Evolutionary conservation across 2,329 filamentous ascomycete species (phyloP).

Genomic region (Thielaviopsis musarum): DNA sequence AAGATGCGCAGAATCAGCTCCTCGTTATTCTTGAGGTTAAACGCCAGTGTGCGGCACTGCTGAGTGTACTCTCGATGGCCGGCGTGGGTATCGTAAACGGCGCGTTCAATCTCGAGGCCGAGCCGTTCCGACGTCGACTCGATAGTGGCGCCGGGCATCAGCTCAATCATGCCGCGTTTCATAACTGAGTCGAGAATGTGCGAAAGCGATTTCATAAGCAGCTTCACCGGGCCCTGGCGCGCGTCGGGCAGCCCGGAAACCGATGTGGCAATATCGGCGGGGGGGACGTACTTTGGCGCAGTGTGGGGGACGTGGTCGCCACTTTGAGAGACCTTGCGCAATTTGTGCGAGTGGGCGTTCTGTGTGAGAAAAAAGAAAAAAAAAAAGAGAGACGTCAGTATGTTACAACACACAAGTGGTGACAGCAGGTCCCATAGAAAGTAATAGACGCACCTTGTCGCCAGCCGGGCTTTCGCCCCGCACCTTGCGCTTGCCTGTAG

Average conservation of each 20-base stretch:
- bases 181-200: conserved; percentile 49
- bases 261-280: conserved; percentile 32
- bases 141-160: conserved; percentile 46
- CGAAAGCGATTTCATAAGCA: conserved; percentile 52
- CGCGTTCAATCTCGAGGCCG: conserved; percentile 66
- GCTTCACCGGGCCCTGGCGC: conserved; percentile 53
- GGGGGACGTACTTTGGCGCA: conserved; percentile 28
- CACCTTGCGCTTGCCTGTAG: conserved; percentile 38
- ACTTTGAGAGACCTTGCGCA: conserved; percentile 39
- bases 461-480: conserved; percentile 39
- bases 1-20: conserved; percentile 62
- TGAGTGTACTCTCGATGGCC: conserved; percentile 34
- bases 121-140: conserved; percentile 51
- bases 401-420: too few species aligned
- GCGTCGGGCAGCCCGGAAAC: conserved; percentile 40
- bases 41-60: conserved; percentile 59
- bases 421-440: too few species aligned
- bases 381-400: background rate
- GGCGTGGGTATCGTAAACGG: conserved; percentile 39
- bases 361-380: too few species aligned
- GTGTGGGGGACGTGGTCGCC: conserved; percentile 22
- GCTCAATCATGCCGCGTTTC: conserved; percentile 44
- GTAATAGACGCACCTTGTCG: conserved; percentile 28
- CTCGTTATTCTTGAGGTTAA: conserved; percentile 80
- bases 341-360: conserved; percentile 22